Evolutionary conservation across 1,284 basidiomycete species (phyloP), one percentile per base, ranked within the genome.

Genomic region (Trichosporon sp.): DNA sequence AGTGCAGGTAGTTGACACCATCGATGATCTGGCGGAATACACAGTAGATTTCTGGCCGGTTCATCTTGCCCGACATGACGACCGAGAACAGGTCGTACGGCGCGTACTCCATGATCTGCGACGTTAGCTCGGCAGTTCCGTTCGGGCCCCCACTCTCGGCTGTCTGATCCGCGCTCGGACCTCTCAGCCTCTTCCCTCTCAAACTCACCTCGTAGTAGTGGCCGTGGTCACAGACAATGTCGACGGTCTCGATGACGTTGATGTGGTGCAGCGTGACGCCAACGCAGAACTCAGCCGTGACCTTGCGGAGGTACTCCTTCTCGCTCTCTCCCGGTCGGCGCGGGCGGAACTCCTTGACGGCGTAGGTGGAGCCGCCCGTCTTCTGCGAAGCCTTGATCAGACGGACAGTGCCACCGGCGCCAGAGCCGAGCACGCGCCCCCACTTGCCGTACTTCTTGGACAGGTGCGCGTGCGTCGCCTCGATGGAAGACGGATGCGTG

Each of bases 51-150:
- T 99, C 95, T 60, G 94, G 93, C 29, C 95, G 89, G 64, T 89
- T 87, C 96, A 99, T 99, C 82, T 93, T 95, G 69, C 93, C 92
- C 32, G 95, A 95, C 96, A 99, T 99, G 83, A 99, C 96, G 74
- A 99, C 94, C 63, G 90, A 92, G 83, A 99, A 99, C 60, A 99
- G 87, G 81, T 99, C 96, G 78, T 89, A 96, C 14, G 96, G 95
- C 1, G 96, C 96, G 74, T 97, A 99, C 81, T 99, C 95, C 96
- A 99, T 99, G 80, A 95, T 89, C 92, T 95, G 72, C 0, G 6
- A 34, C 27, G 59, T 67, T 40, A 66, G 62, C 56, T 59, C 46
- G 23, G 46, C 46, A n/a, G n/a, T n/a, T n/a, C n/a, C n/a, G n/a
- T n/a, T n/a, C n/a, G n/a, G n/a, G n/a, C n/a, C n/a, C 21, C 23